phyloP scores from a whole-genome alignment of 495 filamentous ascomycete genomes.

The Penicillium manginii region DNA sequence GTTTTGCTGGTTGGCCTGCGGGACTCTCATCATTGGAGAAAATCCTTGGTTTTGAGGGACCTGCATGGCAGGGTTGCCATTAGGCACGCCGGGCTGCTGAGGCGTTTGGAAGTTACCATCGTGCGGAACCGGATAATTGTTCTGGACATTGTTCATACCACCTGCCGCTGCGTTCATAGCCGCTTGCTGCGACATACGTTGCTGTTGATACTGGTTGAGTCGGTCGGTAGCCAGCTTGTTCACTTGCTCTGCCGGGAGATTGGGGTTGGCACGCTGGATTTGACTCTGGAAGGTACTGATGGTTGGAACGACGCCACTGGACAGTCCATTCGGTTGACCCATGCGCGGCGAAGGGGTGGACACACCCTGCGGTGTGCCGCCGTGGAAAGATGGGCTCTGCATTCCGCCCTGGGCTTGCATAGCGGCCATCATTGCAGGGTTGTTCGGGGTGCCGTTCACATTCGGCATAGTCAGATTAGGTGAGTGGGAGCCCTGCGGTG shows the following conservation, averaged over 20 bases:
- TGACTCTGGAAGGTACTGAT: constrained; percentile 56
- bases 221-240: constrained; percentile 64
- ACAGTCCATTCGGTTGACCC: constrained; percentile 54
- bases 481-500: constrained; percentile 47
- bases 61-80: constrained; percentile 45
- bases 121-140: constrained; percentile 47
- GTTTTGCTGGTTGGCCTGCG: constrained; percentile 57
- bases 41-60: constrained; percentile 65
- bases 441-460: constrained; percentile 58
- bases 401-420: constrained; percentile 55
- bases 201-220: constrained; percentile 56
- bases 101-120: constrained; percentile 45
- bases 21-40: constrained; percentile 72
- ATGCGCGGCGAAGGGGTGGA: constrained; percentile 57
- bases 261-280: constrained; percentile 57
- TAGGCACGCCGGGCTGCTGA: constrained; percentile 33
- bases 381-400: constrained; percentile 53
- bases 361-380: constrained; percentile 44
- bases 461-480: constrained; percentile 47
- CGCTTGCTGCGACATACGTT: constrained; percentile 54
- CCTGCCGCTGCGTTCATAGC: constrained; percentile 73
- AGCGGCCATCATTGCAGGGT: constrained; percentile 54
- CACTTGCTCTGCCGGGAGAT: constrained; percentile 60
- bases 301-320: constrained; percentile 56
- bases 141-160: constrained; percentile 41